Percentiles rank a stretch among this genome's conserved stretches.
Conservation (phyloP, 257 asterid genomes). For the Gentiana straminea region DNA sequence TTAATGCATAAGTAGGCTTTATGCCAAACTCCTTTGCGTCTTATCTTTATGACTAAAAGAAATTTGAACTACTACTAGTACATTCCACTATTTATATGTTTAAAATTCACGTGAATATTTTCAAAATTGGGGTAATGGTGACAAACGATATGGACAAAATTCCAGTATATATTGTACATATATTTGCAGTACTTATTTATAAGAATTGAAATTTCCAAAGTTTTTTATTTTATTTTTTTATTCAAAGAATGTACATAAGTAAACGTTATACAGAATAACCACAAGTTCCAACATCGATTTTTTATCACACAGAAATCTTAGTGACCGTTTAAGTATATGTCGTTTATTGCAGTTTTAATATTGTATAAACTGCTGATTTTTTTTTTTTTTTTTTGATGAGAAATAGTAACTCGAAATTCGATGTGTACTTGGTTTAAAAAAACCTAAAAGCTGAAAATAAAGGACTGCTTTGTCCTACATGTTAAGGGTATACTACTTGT, state of each 20-base stretch:
- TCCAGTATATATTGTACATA: too few relatives aligned
- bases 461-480: constrained; percentile 19
- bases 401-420: constrained; percentile 8
- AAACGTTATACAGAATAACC: not conserved
- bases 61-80: too few relatives aligned
- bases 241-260: not conserved
- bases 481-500: not conserved
- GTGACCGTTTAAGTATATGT: constrained; percentile 11
- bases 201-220: not conserved
- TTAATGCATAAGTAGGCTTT: too few relatives aligned
- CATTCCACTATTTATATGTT: too few relatives aligned
- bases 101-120: too few relatives aligned
- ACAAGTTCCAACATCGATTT: not conserved
- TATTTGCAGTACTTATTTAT: too few relatives aligned
- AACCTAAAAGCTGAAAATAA: constrained; percentile 8
- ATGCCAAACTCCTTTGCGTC: too few relatives aligned
- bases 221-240: not conserved
- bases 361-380: not conserved
- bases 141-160: too few relatives aligned
- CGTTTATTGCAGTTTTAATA: not conserved
- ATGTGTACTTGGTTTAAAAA: constrained; percentile 9
- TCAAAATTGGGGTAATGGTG: too few relatives aligned
- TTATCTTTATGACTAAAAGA: too few relatives aligned
- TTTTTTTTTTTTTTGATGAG: not conserved
- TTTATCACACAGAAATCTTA: not conserved